Percentiles rank a stretch among this genome's conserved stretches.
Conservation (phyloP, 1,139 yeast genomes). For the Diutina neorugosa region DNA sequence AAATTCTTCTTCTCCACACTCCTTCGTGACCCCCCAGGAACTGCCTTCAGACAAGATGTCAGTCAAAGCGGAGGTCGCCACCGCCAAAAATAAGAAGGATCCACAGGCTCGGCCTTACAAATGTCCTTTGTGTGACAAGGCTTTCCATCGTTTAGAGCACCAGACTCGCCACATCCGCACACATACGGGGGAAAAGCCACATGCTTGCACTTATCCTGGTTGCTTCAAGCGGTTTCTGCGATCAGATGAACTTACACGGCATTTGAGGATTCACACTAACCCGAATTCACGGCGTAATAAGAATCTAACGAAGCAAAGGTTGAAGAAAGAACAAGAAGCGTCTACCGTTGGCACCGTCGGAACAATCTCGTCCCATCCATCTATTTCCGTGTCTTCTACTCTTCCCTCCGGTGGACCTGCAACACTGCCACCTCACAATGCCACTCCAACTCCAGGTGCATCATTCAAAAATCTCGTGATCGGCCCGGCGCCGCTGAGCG, state of each 20-base stretch:
- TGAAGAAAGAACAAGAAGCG: background rate
- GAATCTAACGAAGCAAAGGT: background rate
- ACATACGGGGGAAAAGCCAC: slow-evolving; percentile 68
- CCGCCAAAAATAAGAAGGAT: slow-evolving; percentile 9
- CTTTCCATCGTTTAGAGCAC: slow-evolving; percentile 54
- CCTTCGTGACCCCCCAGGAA: background rate
- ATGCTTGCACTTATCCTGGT: slow-evolving; percentile 55
- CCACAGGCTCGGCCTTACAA: slow-evolving; percentile 33
- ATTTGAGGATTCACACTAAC: slow-evolving; percentile 50
- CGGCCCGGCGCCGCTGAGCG: background rate
- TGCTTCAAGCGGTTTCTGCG: slow-evolving; percentile 58
- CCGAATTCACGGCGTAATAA: slow-evolving; percentile 20
- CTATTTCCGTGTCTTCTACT: background rate
- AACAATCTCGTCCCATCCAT: background rate
- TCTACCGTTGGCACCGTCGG: background rate
- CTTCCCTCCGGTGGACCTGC: background rate
- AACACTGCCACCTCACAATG: background rate
- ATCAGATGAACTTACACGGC: slow-evolving; percentile 60
- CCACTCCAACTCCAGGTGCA: background rate
- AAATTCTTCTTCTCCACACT: background rate
- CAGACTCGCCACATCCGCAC: slow-evolving; percentile 63
- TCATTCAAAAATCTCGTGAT: background rate
- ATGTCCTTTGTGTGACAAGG: slow-evolving; percentile 49
- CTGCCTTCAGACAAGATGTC: background rate
- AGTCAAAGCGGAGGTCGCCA: slow-evolving; percentile 3